A percentile compares a stretch with the other conserved stretches of the same genome.
Evolutionary conservation across 352 stramenopile species (phyloP).

Genomic region (Peronosclerospora sorghi): DNA sequence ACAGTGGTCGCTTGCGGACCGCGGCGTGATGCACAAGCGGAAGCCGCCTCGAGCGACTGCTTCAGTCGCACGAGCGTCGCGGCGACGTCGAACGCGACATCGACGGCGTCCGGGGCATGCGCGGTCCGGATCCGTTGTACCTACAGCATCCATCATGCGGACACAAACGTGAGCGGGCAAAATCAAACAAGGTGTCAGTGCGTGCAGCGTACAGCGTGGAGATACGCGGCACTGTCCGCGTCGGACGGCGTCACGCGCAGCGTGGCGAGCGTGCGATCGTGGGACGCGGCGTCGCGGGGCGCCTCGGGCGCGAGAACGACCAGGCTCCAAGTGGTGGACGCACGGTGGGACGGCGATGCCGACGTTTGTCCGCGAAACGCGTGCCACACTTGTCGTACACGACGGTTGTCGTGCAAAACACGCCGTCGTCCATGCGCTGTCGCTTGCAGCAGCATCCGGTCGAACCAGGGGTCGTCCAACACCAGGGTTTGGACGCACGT

Average conservation of each 20-base stretch:
- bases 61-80: slow-evolving; percentile 27
- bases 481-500: slow-evolving; percentile 25
- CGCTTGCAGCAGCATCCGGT: slow-evolving; percentile 12
- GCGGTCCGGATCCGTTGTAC: slow-evolving; percentile 20
- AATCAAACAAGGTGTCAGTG: background rate
- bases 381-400: slow-evolving; percentile 6
- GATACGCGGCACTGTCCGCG: slow-evolving; percentile 10
- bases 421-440: background rate
- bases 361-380: slow-evolving; percentile 12
- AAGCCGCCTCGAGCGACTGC: slow-evolving; percentile 23
- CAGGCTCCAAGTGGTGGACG: background rate
- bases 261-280: slow-evolving; percentile 4
- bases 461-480: slow-evolving; percentile 18
- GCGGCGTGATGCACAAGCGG: slow-evolving; percentile 12
- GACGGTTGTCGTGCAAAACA: background rate
- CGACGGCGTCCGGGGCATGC: slow-evolving; percentile 7
- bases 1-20: too few species aligned
- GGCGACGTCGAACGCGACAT: slow-evolving; percentile 11
- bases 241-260: slow-evolving; percentile 7
- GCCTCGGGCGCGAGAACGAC: slow-evolving; percentile 9
- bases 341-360: too few species aligned
- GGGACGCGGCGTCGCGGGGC: background rate
- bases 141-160: slow-evolving; percentile 6
- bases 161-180: slow-evolving; percentile 4
- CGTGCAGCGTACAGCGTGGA: slow-evolving; percentile 26